Conservation (phyloP, 2,329 filamentous ascomycete species). For the Colletotrichum sp. region DNA sequence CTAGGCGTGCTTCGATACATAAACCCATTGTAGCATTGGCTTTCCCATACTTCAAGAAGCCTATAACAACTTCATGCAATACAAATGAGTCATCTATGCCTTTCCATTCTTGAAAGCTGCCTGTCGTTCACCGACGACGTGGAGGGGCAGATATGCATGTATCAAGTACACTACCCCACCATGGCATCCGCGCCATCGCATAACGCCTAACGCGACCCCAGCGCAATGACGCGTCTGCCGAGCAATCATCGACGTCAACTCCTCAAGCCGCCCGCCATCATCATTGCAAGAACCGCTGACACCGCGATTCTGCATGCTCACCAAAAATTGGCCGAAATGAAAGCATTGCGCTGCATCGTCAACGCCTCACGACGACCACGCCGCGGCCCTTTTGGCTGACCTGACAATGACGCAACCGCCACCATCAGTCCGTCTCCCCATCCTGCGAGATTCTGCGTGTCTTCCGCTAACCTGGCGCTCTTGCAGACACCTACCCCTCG, state of each 20-base stretch:
- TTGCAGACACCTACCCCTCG: constrained; percentile 43
- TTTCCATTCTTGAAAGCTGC: not conserved
- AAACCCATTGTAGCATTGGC: not conserved
- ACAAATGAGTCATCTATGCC: no score
- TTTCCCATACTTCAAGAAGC: not conserved
- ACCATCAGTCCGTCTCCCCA: not conserved
- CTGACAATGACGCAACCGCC: constrained; percentile 18
- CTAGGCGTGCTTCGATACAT: no score
- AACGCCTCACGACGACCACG: not conserved
- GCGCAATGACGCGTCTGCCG: not conserved
- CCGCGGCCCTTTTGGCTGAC: constrained; percentile 16
- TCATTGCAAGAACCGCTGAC: not conserved
- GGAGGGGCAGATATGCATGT: not conserved
- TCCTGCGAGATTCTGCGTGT: not conserved
- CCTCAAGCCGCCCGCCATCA: not conserved
- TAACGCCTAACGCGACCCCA: not conserved
- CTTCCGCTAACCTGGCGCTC: not conserved
- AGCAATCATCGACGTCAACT: not conserved
- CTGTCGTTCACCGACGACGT: not conserved
- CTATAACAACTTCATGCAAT: accelerated
- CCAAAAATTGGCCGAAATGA: not conserved
- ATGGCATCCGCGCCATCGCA: not conserved
- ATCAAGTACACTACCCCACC: not conserved
- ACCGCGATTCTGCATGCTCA: not conserved
- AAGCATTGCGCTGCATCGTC: not conserved